A percentile compares a stretch with the other conserved stretches of the same genome.
These are phyloP conservation scores for Bauhinia variegata DNA, from an alignment of 306 rosid species.

Conservation along the genomic window DNA sequence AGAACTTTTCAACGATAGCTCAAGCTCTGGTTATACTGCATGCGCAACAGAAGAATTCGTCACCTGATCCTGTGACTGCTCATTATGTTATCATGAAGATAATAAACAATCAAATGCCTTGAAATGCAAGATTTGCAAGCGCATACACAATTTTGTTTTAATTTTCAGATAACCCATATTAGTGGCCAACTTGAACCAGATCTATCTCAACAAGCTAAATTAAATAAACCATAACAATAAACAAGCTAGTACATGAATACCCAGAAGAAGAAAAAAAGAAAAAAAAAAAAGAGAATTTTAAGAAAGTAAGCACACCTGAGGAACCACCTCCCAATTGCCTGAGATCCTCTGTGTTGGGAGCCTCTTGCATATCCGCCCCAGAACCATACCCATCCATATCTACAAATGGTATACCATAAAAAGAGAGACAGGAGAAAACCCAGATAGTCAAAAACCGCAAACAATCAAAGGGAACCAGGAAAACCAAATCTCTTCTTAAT, in stretches of 20 bases:
- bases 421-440: slow-evolving; percentile 26
- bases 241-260: slow-evolving; percentile 11
- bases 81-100: slow-evolving; percentile 2
- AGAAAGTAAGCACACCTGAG: slow-evolving; percentile 57
- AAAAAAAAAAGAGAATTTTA: background rate
- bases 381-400: slow-evolving; percentile 80
- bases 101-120: slow-evolving; percentile 6
- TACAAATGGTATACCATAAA: slow-evolving; percentile 37
- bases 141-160: background rate
- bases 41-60: slow-evolving; percentile 10
- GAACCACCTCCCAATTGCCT: slow-evolving; percentile 60
- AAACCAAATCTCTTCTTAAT: slow-evolving; percentile 26
- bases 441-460: slow-evolving; percentile 28
- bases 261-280: no score
- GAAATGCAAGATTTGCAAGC: slow-evolving; percentile 24
- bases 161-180: slow-evolving; percentile 1
- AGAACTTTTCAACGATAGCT: background rate
- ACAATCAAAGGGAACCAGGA: slow-evolving; percentile 32
- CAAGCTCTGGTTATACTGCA: slow-evolving; percentile 13
- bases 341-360: slow-evolving; percentile 62
- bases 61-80: background rate
- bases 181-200: slow-evolving; percentile 35
- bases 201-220: slow-evolving; percentile 37
- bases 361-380: slow-evolving; percentile 63
- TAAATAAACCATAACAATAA: background rate